Evolutionary conservation across 108 stramenopile genomes (phyloP).

Genomic region (Pseudonitzschia multistriata): DNA sequence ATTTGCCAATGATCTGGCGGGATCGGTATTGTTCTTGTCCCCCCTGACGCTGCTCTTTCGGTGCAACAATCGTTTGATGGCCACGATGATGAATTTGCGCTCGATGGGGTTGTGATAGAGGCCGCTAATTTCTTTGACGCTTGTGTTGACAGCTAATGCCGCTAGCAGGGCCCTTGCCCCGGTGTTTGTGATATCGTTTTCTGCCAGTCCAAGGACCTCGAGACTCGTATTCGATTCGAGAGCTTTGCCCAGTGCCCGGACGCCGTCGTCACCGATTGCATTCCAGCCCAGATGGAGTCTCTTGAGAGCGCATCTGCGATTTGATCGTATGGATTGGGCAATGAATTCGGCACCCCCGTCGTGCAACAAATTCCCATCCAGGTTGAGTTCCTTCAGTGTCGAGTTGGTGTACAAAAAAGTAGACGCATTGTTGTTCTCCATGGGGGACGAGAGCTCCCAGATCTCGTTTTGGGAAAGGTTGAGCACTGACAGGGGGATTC

Average conservation of each 20-base stretch:
- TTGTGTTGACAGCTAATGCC: conserved; percentile 25
- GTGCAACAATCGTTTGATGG: conserved; percentile 42
- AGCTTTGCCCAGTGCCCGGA: conserved; percentile 20
- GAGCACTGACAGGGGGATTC: conserved; percentile 20
- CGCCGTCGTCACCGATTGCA: conserved; percentile 37
- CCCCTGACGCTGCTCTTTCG: background rate
- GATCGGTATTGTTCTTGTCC: conserved; percentile 2
- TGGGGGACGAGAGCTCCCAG: conserved; percentile 36
- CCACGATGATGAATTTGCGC: conserved; percentile 42
- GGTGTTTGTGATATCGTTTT: conserved; percentile 38
- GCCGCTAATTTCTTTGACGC: conserved; percentile 32
- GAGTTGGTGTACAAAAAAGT: conserved; percentile 19
- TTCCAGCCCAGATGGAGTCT: conserved; percentile 40
- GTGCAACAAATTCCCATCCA: conserved; percentile 41
- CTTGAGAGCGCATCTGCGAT: conserved; percentile 6
- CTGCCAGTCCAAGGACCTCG: conserved; percentile 30
- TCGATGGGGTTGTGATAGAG: conserved; percentile 43
- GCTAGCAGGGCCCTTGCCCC: conserved; percentile 31
- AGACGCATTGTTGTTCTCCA: background rate
- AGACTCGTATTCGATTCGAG: conserved; percentile 32
- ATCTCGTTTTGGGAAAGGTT: conserved; percentile 46
- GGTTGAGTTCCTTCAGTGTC: conserved; percentile 31
- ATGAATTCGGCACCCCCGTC: conserved; percentile 37
- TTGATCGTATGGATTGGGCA: conserved; percentile 22
- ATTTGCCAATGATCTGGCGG: too few species aligned